Conservation (phyloP, 2,329 filamentous ascomycete species). For the Fusarium nurragi region DNA sequence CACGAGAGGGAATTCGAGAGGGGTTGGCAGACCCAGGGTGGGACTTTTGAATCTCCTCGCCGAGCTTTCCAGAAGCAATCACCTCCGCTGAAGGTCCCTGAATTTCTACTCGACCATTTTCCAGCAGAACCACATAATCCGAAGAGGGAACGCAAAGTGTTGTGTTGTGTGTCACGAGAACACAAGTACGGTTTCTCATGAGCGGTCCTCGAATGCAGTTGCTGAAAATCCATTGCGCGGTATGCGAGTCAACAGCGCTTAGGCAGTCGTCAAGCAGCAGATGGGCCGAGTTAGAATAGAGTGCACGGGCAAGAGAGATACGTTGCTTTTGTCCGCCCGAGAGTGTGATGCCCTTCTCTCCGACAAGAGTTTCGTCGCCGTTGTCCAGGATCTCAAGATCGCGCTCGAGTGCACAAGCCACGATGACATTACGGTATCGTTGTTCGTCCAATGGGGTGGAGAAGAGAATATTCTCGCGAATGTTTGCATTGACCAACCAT, state of each 20-base stretch:
- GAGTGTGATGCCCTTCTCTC: slow-evolving; percentile 95
- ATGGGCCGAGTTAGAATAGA: slow-evolving; percentile 96
- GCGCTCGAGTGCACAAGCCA: slow-evolving; percentile 89
- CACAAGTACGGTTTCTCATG: slow-evolving; percentile 89
- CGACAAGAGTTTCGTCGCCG: slow-evolving; percentile 92
- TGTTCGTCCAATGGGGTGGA: slow-evolving; percentile 81
- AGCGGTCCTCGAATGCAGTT: slow-evolving; percentile 89
- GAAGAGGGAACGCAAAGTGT: slow-evolving; percentile 85
- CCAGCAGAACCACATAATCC: slow-evolving; percentile 82
- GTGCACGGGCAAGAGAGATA: slow-evolving; percentile 92
- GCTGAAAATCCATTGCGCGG: slow-evolving; percentile 97
- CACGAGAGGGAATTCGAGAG: slow-evolving; percentile 80
- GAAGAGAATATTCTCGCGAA: slow-evolving; percentile 96
- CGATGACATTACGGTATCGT: slow-evolving; percentile 87
- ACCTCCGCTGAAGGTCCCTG: slow-evolving; percentile 83
- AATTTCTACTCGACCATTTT: slow-evolving; percentile 81
- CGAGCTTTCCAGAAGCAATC: slow-evolving; percentile 86
- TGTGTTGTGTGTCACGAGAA: slow-evolving; percentile 95
- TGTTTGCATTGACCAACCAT: slow-evolving; percentile 95
- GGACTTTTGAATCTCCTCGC: slow-evolving; percentile 82
- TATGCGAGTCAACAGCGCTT: slow-evolving; percentile 96
- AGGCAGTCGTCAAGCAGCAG: slow-evolving; percentile 93
- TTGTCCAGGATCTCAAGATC: slow-evolving; percentile 92
- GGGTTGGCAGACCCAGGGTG: slow-evolving; percentile 73
- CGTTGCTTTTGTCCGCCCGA: slow-evolving; percentile 98